phyloP scores from a whole-genome alignment of 2,329 filamentous ascomycete species.

The Zymoseptoria passerinii region DNA sequence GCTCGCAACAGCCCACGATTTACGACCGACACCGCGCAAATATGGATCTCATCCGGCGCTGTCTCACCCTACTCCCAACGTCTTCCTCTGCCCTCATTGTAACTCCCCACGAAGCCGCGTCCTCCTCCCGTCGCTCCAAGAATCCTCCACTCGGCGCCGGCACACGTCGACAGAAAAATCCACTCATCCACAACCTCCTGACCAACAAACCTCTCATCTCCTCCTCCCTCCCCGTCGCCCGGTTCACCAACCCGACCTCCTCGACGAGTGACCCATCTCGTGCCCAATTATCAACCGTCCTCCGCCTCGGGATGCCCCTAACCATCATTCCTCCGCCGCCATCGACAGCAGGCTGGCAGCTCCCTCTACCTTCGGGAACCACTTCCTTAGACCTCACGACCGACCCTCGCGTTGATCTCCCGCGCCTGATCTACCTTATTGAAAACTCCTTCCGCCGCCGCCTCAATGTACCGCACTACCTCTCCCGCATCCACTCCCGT shows the following conservation, averaged over 20 bases:
- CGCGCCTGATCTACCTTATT: conserved; percentile 75
- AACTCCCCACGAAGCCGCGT: conserved; percentile 74
- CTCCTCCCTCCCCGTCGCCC: conserved; percentile 72
- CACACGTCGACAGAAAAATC: conserved; percentile 62
- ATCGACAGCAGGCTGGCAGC: conserved; percentile 56
- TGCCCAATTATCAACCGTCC: conserved; percentile 59
- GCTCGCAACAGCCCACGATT: conserved; percentile 14
- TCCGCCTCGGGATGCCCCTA: conserved; percentile 85
- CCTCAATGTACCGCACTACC: conserved; percentile 74
- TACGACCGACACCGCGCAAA: conserved; percentile 56
- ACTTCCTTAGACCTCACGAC: conserved; percentile 58
- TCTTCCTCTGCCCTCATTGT: conserved; percentile 84
- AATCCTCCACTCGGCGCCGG: conserved; percentile 27
- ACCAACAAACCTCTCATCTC: conserved; percentile 92
- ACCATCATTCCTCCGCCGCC: conserved; percentile 68
- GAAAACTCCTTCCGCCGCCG: conserved; percentile 86
- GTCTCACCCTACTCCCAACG: conserved; percentile 68
- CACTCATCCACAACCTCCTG: conserved; percentile 87
- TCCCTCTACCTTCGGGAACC: conserved; percentile 48
- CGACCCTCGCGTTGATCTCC: conserved; percentile 73
- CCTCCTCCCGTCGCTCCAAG: conserved; percentile 31
- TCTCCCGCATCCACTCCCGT: conserved; percentile 68
- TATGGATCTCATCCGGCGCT: conserved; percentile 60
- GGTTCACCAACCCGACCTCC: conserved; percentile 40
- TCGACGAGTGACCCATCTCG: conserved; percentile 25